phyloP scores from a whole-genome alignment of 163 green algal genomes.

The Trebouxia gelatinosa region DNA sequence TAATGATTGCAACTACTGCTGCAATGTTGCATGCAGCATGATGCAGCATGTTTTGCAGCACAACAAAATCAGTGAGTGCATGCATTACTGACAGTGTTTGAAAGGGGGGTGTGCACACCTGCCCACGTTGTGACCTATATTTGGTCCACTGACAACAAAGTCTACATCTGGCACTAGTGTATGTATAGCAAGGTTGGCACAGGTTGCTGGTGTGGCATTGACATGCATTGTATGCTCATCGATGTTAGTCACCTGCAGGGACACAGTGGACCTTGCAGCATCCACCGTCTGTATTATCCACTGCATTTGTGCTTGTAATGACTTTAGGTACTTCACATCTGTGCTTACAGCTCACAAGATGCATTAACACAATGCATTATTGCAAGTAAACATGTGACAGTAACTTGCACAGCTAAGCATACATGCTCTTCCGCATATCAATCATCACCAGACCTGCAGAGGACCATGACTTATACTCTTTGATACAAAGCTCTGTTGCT shows the following conservation, averaged over 20 bases:
- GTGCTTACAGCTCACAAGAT: too few species aligned
- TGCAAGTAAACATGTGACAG: too few species aligned
- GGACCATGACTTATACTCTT: constrained; percentile 35
- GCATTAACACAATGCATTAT: too few species aligned
- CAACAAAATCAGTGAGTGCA: background rate
- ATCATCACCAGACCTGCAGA: constrained; percentile 26
- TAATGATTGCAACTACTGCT: background rate
- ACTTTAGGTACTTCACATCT: too few species aligned
- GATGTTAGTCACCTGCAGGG: constrained; percentile 22
- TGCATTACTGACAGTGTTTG: background rate
- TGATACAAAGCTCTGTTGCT: constrained; percentile 40
- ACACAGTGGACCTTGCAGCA: too few species aligned
- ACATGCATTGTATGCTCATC: constrained; percentile 34
- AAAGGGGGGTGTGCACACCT: background rate
- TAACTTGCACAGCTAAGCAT: too few species aligned
- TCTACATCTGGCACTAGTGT: constrained; percentile 38
- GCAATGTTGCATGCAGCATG: background rate
- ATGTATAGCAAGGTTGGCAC: constrained; percentile 49
- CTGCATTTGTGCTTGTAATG: too few species aligned
- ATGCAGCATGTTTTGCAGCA: background rate
- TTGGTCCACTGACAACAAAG: constrained; percentile 46
- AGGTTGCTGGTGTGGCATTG: constrained; percentile 39
- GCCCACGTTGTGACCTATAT: constrained; percentile 50
- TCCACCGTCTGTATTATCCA: too few species aligned
- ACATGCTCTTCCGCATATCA: too few species aligned